Evolutionary conservation across 2,329 filamentous ascomycete genomes (phyloP), one percentile per base, ranked within the genome.

Genomic region (Biscogniauxia marginata): DNA sequence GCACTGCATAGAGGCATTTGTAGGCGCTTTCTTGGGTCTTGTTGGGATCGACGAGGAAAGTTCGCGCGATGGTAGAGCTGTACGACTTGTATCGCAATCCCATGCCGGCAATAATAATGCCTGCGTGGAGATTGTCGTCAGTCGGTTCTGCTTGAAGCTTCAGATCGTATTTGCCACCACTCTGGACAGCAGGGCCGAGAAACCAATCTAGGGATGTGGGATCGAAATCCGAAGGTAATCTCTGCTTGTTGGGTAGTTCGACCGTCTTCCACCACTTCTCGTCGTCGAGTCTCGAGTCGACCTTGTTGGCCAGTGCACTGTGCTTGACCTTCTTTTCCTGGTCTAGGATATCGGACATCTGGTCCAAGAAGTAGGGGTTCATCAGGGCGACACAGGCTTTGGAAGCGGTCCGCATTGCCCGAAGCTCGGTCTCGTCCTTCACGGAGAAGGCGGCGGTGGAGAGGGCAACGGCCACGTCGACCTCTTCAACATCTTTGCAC

Each of bases 281-380:
- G 66, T 99, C 92, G 66, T 98, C 93, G 55, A 99, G 87, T 77
- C 97, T 97, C 68, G 86, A 85, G 64, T 93, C 87, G 25, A 99
- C 89, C 74, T 93, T 95, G 67, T 91, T 86, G n/a, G 90, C 87
- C 7, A 99, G 82, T 2, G 83, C 82, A 63, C 88, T 90, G 75
- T 99, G 95, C 61, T 92, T 95, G 70, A 98, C 91, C 71, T 96
- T 96, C 80, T 96, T 97, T 74, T 98, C 96, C 64, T 93, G 89
- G 70, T 99, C 95, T 58, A 99, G 85, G 52, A 98, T 89, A 65
- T 90, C 89, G 50, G 93, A 96, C 93, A 99, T 98, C 73, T 97
- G 93, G 70, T 99, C 95, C 63, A 99, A 87, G 73, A 98, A 98
- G 75, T 95, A 99, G 57, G 93, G 91, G 50, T 91, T 91, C 87